These are phyloP conservation scores for Tricholomella constricta DNA, from an alignment of 768 basidiomycete species.

Conservation along the genomic window DNA sequence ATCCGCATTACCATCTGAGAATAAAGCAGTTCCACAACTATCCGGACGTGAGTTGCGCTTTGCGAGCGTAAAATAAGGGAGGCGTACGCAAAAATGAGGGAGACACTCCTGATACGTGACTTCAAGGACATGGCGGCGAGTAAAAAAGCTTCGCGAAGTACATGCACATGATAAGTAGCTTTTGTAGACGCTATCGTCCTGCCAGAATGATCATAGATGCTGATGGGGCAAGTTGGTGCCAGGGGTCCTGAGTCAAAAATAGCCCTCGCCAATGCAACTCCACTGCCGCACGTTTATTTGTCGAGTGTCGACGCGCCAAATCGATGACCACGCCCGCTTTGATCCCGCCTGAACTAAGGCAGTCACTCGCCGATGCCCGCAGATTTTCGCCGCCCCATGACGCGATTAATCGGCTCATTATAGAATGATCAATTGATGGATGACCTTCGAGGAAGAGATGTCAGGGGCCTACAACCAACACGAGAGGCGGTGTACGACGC, in stretches of 20 bases:
- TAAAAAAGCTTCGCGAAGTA: constrained; percentile 1
- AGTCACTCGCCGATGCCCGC: too few species aligned
- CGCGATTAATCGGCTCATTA: too few species aligned
- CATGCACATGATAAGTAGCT: constrained; percentile 1
- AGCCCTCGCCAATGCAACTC: not conserved
- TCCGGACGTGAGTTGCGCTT: not conserved
- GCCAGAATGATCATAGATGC: not conserved
- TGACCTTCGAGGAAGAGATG: too few species aligned
- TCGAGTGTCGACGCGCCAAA: not conserved
- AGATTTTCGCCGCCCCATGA: too few species aligned
- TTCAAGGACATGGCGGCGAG: constrained; percentile 16
- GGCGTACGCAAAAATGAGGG: constrained; percentile 83
- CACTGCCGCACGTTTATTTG: constrained; percentile 9
- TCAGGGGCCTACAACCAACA: too few species aligned
- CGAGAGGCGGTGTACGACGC: too few species aligned
- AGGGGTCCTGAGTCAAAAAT: constrained; percentile 2
- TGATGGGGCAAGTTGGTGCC: not conserved
- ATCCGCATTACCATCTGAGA: constrained; percentile 69
- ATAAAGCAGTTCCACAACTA: constrained; percentile 85
- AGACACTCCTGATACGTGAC: constrained; percentile 53
- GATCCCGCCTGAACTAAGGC: not conserved
- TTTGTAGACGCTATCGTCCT: constrained; percentile 8
- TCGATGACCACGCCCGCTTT: not conserved
- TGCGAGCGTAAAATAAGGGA: not conserved
- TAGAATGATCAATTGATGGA: too few species aligned